These are phyloP conservation scores for Fusarium paranaense DNA, from an alignment of 2,329 filamentous ascomycete genomes.

Conservation along the genomic window DNA sequence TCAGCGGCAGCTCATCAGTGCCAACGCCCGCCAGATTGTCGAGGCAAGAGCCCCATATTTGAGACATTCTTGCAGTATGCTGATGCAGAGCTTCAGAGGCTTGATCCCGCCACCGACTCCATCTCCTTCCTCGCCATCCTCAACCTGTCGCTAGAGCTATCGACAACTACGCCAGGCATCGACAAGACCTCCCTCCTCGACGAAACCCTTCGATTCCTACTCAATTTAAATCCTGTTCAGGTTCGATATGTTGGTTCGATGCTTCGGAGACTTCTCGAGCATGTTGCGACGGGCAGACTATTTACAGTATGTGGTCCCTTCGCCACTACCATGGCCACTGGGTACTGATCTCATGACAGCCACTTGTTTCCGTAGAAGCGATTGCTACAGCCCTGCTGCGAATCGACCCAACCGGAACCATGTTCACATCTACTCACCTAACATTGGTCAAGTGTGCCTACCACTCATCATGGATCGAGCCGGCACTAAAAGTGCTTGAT, in stretches of 20 bases:
- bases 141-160: slow-evolving; percentile 50
- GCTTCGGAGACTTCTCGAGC: slow-evolving; percentile 59
- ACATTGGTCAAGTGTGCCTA: slow-evolving; percentile 69
- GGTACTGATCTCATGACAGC: slow-evolving; percentile 48
- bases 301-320: slow-evolving; percentile 53
- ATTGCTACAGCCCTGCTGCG: slow-evolving; percentile 68
- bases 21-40: slow-evolving; percentile 54
- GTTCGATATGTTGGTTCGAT: slow-evolving; percentile 61
- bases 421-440: slow-evolving; percentile 75
- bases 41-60: slow-evolving; percentile 47
- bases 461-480: slow-evolving; percentile 62
- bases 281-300: slow-evolving; percentile 52
- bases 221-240: slow-evolving; percentile 62
- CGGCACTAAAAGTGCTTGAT: slow-evolving; percentile 71
- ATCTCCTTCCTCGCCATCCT: slow-evolving; percentile 64
- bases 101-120: slow-evolving; percentile 62
- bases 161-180: slow-evolving; percentile 44
- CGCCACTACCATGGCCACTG: slow-evolving; percentile 18
- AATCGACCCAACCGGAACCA: slow-evolving; percentile 73
- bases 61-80: not conserved
- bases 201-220: slow-evolving; percentile 58
- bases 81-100: slow-evolving; percentile 49
- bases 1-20: slow-evolving; percentile 46
- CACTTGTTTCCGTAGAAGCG: slow-evolving; percentile 58
- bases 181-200: slow-evolving; percentile 52